Conservation (phyloP, 805 yeast genomes). For the Martiniozyma abietophila region DNA sequence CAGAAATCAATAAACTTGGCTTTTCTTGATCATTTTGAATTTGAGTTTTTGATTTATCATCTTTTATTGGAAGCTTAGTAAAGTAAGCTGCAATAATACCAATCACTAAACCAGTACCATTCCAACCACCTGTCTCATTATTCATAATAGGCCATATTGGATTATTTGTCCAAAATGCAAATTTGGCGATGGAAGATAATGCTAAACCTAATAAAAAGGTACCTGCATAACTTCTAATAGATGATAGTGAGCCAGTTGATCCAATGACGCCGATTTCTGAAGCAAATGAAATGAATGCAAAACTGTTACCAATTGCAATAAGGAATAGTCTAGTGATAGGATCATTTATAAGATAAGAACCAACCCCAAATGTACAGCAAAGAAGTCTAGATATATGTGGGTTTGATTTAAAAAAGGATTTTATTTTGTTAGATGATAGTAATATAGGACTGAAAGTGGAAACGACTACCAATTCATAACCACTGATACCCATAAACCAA, state of each 20-base stretch:
- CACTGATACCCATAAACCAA: constrained; percentile 97
- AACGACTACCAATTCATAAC: constrained; percentile 71
- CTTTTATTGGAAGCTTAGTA: constrained; percentile 28
- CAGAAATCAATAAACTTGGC: constrained; percentile 32
- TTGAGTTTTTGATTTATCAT: background rate
- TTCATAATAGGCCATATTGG: constrained; percentile 97
- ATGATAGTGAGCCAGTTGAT: constrained; percentile 19
- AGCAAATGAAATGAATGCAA: constrained; percentile 52
- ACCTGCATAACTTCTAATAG: constrained; percentile 35
- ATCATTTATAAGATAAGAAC: constrained; percentile 55
- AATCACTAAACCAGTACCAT: constrained; percentile 53
- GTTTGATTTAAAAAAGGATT: constrained; percentile 28
- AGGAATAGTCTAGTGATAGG: constrained; percentile 66
- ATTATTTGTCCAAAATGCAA: constrained; percentile 71
- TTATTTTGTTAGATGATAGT: constrained; percentile 23
- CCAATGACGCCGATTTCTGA: constrained; percentile 38
- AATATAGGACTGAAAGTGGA: constrained; percentile 45
- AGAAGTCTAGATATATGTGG: constrained; percentile 49
- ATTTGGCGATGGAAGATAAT: constrained; percentile 65
- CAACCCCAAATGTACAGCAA: constrained; percentile 60
- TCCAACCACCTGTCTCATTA: constrained; percentile 76
- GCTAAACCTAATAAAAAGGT: constrained; percentile 66
- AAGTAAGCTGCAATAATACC: constrained; percentile 59
- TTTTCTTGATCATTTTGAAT: background rate
- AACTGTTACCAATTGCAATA: constrained; percentile 56